phyloP scores from a whole-genome alignment of 78 protist genomes.

The Pigoraptor vietnamica region DNA sequence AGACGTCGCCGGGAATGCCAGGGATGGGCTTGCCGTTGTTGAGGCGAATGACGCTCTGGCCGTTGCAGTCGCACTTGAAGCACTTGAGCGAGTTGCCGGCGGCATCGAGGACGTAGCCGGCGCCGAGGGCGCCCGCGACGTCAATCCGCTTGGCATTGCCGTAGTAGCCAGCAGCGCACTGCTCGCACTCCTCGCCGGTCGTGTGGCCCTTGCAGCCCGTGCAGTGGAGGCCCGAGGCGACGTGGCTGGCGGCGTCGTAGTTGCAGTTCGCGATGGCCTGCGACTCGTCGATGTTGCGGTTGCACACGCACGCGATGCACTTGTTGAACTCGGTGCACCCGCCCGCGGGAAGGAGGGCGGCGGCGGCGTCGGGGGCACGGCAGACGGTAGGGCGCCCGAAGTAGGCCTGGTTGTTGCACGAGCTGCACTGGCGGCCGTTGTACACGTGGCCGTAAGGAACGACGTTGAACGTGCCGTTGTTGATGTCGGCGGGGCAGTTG shows the following conservation, averaged over 20 bases:
- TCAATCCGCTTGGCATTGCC: background rate
- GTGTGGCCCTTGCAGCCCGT: background rate
- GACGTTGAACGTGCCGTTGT: background rate
- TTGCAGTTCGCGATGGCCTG: background rate
- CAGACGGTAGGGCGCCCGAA: background rate
- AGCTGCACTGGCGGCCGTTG: background rate
- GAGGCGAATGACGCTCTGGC: background rate
- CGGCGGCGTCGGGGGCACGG: background rate
- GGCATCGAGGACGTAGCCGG: background rate
- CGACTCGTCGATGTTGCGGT: conserved; percentile 1
- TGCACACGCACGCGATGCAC: background rate
- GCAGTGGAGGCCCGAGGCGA: background rate
- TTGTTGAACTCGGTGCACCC: background rate
- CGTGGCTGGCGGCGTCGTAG: background rate
- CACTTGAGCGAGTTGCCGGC: conserved; percentile 9
- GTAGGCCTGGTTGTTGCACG: conserved; percentile 1
- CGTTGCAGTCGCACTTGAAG: conserved; percentile 12
- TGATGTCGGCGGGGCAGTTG: background rate
- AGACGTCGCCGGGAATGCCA: background rate
- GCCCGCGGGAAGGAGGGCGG: background rate
- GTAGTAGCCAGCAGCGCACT: background rate
- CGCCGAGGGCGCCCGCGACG: background rate
- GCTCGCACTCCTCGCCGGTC: background rate
- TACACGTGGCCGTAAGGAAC: background rate
- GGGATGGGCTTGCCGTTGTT: background rate